Evolutionary conservation across 345 rosid species (phyloP), one percentile per base, ranked within the genome.

Genomic region (Salix arbutifolia): DNA sequence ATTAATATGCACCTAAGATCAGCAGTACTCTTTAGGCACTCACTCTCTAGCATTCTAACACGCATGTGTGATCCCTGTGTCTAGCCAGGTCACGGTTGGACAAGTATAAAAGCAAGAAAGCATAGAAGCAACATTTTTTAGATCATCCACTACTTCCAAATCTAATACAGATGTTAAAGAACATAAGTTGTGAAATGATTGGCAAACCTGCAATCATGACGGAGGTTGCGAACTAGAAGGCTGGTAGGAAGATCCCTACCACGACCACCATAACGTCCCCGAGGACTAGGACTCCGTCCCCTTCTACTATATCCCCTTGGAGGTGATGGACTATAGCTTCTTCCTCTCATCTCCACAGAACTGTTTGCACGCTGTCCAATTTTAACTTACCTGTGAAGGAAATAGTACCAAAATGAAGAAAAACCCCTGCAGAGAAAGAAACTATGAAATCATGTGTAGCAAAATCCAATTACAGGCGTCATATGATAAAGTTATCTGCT

Each of bases 291-390:
- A 78, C 97, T 94, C 61, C 87, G 83, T 28, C 73, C 79, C 74
- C 93, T 87, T 78, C 94, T 85, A 42, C 89, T 82, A 76, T 87
- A 90, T 25, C 78, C 83, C 87, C 97, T 87, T 17, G 95, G 94
- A 66, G 97, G 96, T 48, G 97, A 94, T 65, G 99, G 99, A 78
- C 92, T 93, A 85, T 93, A 93, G 84, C 98, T 90, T 83, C 97
- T 88, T 62, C 92, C 91, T 88, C 98, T 90, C 99, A 96, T 96
- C 89, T 64, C 21, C 52, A 23, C 17, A 53, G 21, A 61, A 64
- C 4, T 23, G 64, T 58, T 58, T 23, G 64, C 64, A n/a, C 62
- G 10, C 28, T 58, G 64, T 58, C 14, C 64, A 58, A 58, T 58
- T n/a, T 58, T 9, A 58, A 23, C 11, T 35, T 14, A 17, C 18